These are phyloP conservation scores for Hypoxylon sp. DNA, from an alignment of 2,329 filamentous ascomycete genomes.

Conservation along the genomic window DNA sequence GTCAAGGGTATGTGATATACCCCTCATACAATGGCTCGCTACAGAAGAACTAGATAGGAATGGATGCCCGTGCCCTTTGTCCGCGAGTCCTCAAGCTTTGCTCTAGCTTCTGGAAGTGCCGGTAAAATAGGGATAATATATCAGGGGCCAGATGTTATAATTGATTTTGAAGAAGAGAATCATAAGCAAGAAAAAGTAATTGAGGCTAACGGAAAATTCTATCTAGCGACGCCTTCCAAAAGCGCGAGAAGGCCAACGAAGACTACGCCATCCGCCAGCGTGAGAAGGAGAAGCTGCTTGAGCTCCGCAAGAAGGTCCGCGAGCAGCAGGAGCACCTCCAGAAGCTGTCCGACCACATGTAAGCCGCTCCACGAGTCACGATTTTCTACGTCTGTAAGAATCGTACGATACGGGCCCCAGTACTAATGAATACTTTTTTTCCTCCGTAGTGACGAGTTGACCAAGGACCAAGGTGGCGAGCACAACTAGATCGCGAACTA, in stretches of 20 bases:
- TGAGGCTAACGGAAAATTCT: slow-evolving; percentile 31
- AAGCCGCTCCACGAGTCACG: slow-evolving; percentile 56
- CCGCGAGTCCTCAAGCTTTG: slow-evolving; percentile 6
- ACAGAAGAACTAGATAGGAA: slow-evolving; percentile 1
- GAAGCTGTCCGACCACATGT: slow-evolving; percentile 91
- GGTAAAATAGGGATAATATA: background rate
- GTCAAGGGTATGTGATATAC: slow-evolving; percentile 64
- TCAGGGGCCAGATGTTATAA: background rate
- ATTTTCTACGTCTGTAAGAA: background rate
- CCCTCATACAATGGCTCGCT: slow-evolving; percentile 8
- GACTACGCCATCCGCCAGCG: slow-evolving; percentile 87
- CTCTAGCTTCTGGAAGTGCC: slow-evolving; percentile 4
- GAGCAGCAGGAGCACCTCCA: slow-evolving; percentile 88
- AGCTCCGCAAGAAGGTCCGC: slow-evolving; percentile 79
- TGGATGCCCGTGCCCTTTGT: background rate
- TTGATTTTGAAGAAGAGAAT: background rate
- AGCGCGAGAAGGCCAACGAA: slow-evolving; percentile 90
- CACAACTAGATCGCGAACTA: slow-evolving; percentile 64
- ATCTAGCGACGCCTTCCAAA: slow-evolving; percentile 88
- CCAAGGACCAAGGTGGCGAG: slow-evolving; percentile 79
- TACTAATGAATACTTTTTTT: slow-evolving; percentile 6
- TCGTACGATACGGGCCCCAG: background rate
- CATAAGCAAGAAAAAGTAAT: slow-evolving; percentile 31
- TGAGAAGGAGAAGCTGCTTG: slow-evolving; percentile 90
- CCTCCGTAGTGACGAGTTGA: slow-evolving; percentile 78